Evolutionary conservation across 805 yeast species (phyloP), one percentile per base, ranked within the genome.

Genomic region (Candida oleophila): DNA sequence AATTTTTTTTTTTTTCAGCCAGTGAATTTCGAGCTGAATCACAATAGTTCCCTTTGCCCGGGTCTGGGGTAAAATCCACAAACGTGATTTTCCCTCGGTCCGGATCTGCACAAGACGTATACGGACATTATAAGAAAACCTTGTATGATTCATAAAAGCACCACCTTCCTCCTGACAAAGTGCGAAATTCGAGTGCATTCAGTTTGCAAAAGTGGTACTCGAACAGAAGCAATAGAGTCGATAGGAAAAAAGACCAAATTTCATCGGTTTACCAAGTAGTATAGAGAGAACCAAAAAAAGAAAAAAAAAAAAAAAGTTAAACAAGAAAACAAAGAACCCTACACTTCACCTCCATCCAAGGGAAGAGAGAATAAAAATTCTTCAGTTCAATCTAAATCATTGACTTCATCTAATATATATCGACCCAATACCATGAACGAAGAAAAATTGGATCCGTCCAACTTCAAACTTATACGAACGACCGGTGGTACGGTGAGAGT

Each of bases 401-500:
- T n/a, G n/a, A n/a, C n/a, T n/a, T n/a, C n/a, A n/a, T n/a, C n/a
- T n/a, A n/a, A n/a, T n/a, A n/a, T n/a, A n/a, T n/a, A n/a, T n/a
- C n/a, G n/a, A n/a, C n/a, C n/a, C n/a, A n/a, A n/a, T n/a, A 28
- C 33, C 33, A 34, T 34, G 37, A 16, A 5, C n/a, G 37, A 34
- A 5, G 37, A 34, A 14, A 16, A 15, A 34, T 15, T 15, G 19
- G 37, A 34, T 25, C 30, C 30, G 5, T 5, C 30, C 30, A 68
- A 67, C 51, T 59, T 65, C 48, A 70, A 70, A 49, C 55, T 71
- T 42, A 72, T 72, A 7, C 36, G 41, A 41, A 63, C 57, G 41
- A 69, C 76, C 15, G 65, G 66, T 2, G 49, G 64, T 4, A 75
- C 76, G 0, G 56, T 65, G n/a, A 50, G 92, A 50, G 83, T 84